phyloP scores from a whole-genome alignment of 2,329 filamentous ascomycete genomes.

The Lizonia empirigonia region DNA sequence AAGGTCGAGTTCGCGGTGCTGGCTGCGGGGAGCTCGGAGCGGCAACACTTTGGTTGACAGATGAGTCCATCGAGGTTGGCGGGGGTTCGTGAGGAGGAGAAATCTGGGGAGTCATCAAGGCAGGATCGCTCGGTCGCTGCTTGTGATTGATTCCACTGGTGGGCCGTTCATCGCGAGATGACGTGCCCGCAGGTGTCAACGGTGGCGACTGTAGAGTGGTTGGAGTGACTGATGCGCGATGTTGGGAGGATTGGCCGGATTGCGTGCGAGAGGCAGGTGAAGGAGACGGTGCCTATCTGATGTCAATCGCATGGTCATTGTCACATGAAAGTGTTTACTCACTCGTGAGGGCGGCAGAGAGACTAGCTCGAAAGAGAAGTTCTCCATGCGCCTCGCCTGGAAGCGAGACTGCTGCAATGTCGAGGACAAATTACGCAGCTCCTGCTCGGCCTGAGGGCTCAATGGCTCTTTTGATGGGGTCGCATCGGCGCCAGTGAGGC shows the following conservation, averaged over 20 bases:
- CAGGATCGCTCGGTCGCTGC: conserved; percentile 50
- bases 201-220: conserved; percentile 84
- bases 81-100: conserved; percentile 62
- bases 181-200: conserved; percentile 82
- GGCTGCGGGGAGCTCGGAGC: conserved; percentile 38
- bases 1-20: conserved; percentile 47
- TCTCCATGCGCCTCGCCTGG: conserved; percentile 81
- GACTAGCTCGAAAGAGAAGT: conserved; percentile 88
- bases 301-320: conserved; percentile 30
- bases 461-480: conserved; percentile 36
- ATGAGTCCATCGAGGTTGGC: conserved; percentile 50
- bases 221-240: conserved; percentile 58
- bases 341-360: conserved; percentile 85
- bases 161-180: conserved; percentile 59
- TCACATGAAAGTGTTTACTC: conserved; percentile 51
- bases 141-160: conserved; percentile 41
- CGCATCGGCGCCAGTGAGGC: conserved; percentile 32
- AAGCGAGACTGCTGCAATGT: conserved; percentile 75
- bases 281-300: conserved; percentile 55
- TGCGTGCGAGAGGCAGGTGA: conserved; percentile 52
- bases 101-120: conserved; percentile 62
- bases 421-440: conserved; percentile 73
- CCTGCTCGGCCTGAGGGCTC: conserved; percentile 59
- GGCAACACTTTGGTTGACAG: conserved; percentile 25
- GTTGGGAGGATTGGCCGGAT: conserved; percentile 59